Percentiles rank a stretch among this genome's conserved stretches.
phyloP scores from a whole-genome alignment of 768 basidiomycete species.

The Daedalea quercina region DNA sequence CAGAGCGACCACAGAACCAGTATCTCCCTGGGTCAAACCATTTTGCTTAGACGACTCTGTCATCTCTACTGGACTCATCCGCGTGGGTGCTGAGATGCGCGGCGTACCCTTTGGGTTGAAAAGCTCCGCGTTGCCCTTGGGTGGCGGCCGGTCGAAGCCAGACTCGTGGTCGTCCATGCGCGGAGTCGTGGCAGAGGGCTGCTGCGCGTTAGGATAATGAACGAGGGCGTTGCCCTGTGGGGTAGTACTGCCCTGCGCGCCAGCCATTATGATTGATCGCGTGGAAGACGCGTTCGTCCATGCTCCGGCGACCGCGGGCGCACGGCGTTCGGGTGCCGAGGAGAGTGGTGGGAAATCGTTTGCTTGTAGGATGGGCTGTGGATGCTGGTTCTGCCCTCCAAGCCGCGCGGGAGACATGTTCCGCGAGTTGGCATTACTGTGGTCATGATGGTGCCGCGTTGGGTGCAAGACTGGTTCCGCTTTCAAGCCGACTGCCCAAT shows the following conservation, averaged over 20 bases:
- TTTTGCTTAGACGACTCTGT: background rate
- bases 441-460: slow-evolving; percentile 43
- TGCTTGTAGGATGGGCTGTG: slow-evolving; percentile 39
- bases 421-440: slow-evolving; percentile 27
- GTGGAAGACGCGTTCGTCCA: slow-evolving; percentile 58
- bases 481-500: slow-evolving; percentile 85
- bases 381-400: slow-evolving; percentile 21
- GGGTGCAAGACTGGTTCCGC: slow-evolving; percentile 61
- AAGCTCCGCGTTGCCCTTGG: slow-evolving; percentile 36
- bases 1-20: background rate
- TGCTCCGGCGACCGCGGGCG: slow-evolving; percentile 53
- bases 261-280: slow-evolving; percentile 43
- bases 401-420: slow-evolving; percentile 33
- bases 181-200: slow-evolving; percentile 14
- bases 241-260: slow-evolving; percentile 16
- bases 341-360: slow-evolving; percentile 70
- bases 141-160: slow-evolving; percentile 40
- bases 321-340: slow-evolving; percentile 41
- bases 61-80: background rate
- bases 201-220: slow-evolving; percentile 28
- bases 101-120: slow-evolving; percentile 27
- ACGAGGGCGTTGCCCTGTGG: slow-evolving; percentile 28
- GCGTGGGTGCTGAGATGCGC: background rate
- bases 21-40: background rate
- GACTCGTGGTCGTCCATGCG: slow-evolving; percentile 41